phyloP scores from a whole-genome alignment of 2,329 filamentous ascomycete genomes.

The Colletotrichum sp. region DNA sequence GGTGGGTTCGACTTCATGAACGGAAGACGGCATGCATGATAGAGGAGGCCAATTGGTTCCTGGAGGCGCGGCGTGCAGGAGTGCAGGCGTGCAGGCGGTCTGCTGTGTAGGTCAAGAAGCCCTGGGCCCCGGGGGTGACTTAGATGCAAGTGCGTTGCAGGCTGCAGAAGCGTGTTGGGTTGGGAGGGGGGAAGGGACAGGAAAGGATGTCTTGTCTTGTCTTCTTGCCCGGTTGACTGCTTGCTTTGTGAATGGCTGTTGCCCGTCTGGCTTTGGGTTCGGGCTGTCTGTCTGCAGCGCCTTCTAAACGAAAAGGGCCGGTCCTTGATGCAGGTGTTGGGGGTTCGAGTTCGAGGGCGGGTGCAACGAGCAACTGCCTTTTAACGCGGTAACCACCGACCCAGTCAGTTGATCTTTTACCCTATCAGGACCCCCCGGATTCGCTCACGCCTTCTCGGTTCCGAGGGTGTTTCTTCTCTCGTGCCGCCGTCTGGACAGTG shows the following conservation, averaged over 20 bases:
- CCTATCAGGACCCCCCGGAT: neutral
- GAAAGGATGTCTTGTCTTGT: neutral
- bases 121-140: conserved; percentile 33
- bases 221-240: neutral
- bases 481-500: neutral
- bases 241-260: neutral
- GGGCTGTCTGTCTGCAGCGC: conserved; percentile 7
- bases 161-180: conserved; percentile 24
- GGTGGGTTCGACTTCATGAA: conserved; percentile 43
- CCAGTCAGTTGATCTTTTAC: conserved; percentile 8
- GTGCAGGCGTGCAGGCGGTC: conserved; percentile 31
- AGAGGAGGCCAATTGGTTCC: conserved; percentile 43
- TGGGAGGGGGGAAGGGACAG: conserved; percentile 28
- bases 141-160: conserved; percentile 25
- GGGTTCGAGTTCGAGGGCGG: neutral
- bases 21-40: conserved; percentile 55
- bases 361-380: conserved; percentile 13
- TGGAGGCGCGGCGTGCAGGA: conserved; percentile 28
- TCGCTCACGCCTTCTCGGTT: neutral
- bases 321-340: conserved; percentile 8
- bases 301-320: conserved; percentile 11
- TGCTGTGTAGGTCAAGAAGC: conserved; percentile 37
- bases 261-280: conserved; percentile 25
- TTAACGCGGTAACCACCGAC: neutral
- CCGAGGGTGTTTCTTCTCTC: neutral